A percentile compares a stretch with the other conserved stretches of the same genome.
phyloP scores from a whole-genome alignment of 108 stramenopile genomes.

The Aurantiochytrium sp. region DNA sequence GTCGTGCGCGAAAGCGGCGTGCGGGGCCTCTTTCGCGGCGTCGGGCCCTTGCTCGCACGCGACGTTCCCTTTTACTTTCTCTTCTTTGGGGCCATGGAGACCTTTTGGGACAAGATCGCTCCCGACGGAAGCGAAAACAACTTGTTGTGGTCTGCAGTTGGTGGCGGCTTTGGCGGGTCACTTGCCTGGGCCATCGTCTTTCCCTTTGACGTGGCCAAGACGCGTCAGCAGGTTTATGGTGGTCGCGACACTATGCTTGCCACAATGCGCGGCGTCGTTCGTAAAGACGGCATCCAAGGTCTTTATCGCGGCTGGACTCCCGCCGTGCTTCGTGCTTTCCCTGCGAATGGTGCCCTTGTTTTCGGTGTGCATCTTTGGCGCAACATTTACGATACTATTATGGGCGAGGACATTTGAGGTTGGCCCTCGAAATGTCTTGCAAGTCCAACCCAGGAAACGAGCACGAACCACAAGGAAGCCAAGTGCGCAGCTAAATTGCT shows the following conservation, averaged over 20 bases:
- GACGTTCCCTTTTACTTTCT: constrained; percentile 33
- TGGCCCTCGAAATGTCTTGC: too few species aligned
- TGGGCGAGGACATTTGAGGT: background rate
- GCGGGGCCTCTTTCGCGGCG: background rate
- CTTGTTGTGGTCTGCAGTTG: background rate
- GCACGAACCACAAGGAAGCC: too few species aligned
- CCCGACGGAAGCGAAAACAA: background rate
- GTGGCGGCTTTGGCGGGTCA: constrained; percentile 20
- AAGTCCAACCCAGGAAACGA: too few species aligned
- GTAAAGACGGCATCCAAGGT: background rate
- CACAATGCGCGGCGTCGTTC: background rate
- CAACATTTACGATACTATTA: background rate
- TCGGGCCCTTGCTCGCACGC: constrained; percentile 12
- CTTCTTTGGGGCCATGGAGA: constrained; percentile 14
- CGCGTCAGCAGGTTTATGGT: background rate
- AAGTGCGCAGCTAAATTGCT: too few species aligned
- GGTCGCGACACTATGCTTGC: background rate
- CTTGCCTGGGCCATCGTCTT: constrained; percentile 24
- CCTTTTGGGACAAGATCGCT: background rate
- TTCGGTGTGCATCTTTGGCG: constrained; percentile 19
- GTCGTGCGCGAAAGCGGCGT: background rate
- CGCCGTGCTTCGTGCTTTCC: constrained; percentile 27
- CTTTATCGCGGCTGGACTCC: constrained; percentile 26
- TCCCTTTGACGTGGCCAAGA: constrained; percentile 22
- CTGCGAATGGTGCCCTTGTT: constrained; percentile 21